These are phyloP conservation scores for Cryptococcus maquisensis DNA, from an alignment of 1,284 basidiomycete genomes.

Conservation along the genomic window DNA sequence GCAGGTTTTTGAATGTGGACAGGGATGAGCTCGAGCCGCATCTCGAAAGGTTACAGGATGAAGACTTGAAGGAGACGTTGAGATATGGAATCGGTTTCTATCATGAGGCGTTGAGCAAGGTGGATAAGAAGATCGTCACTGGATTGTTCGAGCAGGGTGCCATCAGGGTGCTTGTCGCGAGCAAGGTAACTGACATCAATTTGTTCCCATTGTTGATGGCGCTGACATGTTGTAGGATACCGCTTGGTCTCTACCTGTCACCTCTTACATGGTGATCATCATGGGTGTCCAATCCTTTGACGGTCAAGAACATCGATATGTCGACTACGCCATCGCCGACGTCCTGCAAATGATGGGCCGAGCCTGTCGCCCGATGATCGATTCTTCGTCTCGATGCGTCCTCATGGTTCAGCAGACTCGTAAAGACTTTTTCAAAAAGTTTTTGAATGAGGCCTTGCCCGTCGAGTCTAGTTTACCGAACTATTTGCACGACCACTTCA, in stretches of 20 bases:
- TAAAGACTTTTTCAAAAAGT: conserved; percentile 98
- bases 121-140: conserved; percentile 91
- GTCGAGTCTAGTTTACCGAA: conserved; percentile 91
- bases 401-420: conserved; percentile 95
- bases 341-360: conserved; percentile 98
- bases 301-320: conserved; percentile 92
- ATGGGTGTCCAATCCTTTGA: conserved; percentile 98
- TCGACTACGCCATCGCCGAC: conserved; percentile 96
- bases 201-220: neutral
- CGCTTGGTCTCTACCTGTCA: conserved; percentile 89
- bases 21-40: conserved; percentile 78
- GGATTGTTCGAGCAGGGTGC: conserved; percentile 91
- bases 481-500: conserved; percentile 91
- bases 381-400: conserved; percentile 83
- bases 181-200: conserved; percentile 61
- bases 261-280: conserved; percentile 94
- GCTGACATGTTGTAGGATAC: conserved; percentile 61
- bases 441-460: conserved; percentile 93
- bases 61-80: conserved; percentile 72
- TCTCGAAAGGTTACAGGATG: conserved; percentile 77
- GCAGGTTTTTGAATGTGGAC: conserved; percentile 88
- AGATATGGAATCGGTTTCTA: conserved; percentile 92
- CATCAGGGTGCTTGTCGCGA: conserved; percentile 89
- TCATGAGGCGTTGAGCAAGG: conserved; percentile 86
- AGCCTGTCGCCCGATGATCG: conserved; percentile 81